Conservation (phyloP, 768 basidiomycete species). For the Russula abietina region DNA sequence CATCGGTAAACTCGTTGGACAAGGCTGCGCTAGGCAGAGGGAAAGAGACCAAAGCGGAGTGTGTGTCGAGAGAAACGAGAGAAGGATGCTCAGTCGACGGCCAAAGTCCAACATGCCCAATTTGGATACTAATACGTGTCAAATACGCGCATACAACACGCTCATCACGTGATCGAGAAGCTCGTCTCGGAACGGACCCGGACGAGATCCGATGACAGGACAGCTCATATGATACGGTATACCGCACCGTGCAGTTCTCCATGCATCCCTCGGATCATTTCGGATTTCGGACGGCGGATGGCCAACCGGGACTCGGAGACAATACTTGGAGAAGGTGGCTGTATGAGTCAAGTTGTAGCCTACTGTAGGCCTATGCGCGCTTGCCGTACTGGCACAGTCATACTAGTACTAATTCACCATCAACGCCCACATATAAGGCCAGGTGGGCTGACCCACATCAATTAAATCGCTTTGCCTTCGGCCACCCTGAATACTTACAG, state of each 20-base stretch:
- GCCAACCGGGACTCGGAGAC: background rate
- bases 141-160: slow-evolving; percentile 24
- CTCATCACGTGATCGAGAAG: slow-evolving; percentile 9
- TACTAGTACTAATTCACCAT: background rate
- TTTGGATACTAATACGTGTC: background rate
- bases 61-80: background rate
- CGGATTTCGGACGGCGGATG: background rate
- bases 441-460: background rate
- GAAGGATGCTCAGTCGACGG: background rate
- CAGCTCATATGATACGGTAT: no score
- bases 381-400: background rate
- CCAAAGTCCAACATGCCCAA: slow-evolving; percentile 11
- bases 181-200: background rate
- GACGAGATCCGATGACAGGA: background rate
- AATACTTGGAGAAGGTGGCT: no score
- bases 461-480: background rate
- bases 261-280: background rate
- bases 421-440: slow-evolving; percentile 1
- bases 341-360: no score
- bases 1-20: background rate
- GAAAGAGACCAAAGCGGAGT: background rate
- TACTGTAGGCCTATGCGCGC: no score
- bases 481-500: background rate
- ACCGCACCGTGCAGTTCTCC: background rate
- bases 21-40: background rate